phyloP scores from a whole-genome alignment of 768 basidiomycete genomes.

The Mycena crocata region DNA sequence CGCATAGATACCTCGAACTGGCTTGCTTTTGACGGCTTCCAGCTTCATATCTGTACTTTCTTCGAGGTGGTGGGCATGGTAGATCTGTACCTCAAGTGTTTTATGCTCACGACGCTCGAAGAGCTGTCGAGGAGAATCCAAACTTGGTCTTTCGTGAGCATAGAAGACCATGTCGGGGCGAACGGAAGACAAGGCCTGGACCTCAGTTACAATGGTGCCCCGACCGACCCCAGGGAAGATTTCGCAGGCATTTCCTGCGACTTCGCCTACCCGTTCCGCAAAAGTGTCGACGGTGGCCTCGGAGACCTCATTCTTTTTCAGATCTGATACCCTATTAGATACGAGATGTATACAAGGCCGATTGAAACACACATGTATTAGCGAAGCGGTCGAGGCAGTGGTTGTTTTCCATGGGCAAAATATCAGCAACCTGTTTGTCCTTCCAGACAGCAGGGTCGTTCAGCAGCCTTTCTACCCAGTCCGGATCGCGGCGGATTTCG shows the following conservation, averaged over 20 bases:
- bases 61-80: neutral
- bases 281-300: neutral
- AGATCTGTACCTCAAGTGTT: neutral
- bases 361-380: neutral
- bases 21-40: neutral
- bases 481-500: neutral
- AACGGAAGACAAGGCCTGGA: neutral
- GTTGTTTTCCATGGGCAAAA: neutral
- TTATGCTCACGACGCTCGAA: neutral
- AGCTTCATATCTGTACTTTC: neutral
- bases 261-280: neutral
- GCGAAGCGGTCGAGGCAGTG: neutral
- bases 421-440: neutral
- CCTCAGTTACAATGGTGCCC: neutral
- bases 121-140: neutral
- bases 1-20: neutral
- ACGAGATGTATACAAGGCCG: neutral
- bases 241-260: neutral
- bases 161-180: neutral
- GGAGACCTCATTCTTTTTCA: neutral
- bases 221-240: neutral
- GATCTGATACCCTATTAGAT: neutral
- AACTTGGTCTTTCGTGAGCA: neutral
- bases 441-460: neutral
- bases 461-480: neutral